These are phyloP conservation scores for Tagetes patula DNA, from an alignment of 129 eudicot species.

Conservation along the genomic window DNA sequence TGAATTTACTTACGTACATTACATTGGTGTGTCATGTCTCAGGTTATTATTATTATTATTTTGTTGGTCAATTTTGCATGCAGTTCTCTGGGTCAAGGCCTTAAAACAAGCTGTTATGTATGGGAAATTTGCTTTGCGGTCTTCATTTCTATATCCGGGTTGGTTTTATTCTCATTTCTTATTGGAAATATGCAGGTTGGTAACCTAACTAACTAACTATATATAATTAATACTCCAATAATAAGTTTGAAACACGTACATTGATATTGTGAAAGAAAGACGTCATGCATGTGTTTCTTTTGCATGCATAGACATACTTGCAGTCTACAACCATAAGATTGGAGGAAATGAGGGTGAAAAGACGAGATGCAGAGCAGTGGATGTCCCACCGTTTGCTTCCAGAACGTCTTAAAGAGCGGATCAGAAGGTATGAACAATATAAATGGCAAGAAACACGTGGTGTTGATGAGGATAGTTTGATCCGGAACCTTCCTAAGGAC, in stretches of 20 bases:
- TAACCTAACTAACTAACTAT: slow-evolving; percentile 9
- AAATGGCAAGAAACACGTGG: slow-evolving; percentile 99
- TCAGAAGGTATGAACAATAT: slow-evolving; percentile 89
- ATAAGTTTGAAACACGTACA: too few species aligned
- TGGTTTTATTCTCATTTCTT: slow-evolving; percentile 86
- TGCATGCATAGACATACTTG: slow-evolving; percentile 64
- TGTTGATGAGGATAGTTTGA: slow-evolving; percentile 84
- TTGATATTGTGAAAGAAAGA: too few species aligned
- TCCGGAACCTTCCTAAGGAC: slow-evolving; percentile 86
- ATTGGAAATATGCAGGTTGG: slow-evolving; percentile 96
- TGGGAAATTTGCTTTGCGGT: slow-evolving; percentile 93
- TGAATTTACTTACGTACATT: neutral
- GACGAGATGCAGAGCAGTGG: slow-evolving; percentile 98
- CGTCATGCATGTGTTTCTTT: neutral
- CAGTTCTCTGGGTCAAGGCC: slow-evolving; percentile 95
- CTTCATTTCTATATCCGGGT: slow-evolving; percentile 77
- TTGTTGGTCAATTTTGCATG: slow-evolving; percentile 10
- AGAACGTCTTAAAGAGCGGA: slow-evolving; percentile 67
- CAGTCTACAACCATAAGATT: slow-evolving; percentile 86
- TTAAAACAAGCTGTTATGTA: slow-evolving; percentile 77
- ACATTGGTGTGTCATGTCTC: too few species aligned
- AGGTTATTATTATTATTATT: too few species aligned
- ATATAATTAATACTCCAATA: neutral
- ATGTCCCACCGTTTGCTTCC: slow-evolving; percentile 96
- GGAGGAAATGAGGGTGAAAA: slow-evolving; percentile 97